Conservation (phyloP, 768 basidiomycete species). For the Hortiboletus flavorubellus region DNA sequence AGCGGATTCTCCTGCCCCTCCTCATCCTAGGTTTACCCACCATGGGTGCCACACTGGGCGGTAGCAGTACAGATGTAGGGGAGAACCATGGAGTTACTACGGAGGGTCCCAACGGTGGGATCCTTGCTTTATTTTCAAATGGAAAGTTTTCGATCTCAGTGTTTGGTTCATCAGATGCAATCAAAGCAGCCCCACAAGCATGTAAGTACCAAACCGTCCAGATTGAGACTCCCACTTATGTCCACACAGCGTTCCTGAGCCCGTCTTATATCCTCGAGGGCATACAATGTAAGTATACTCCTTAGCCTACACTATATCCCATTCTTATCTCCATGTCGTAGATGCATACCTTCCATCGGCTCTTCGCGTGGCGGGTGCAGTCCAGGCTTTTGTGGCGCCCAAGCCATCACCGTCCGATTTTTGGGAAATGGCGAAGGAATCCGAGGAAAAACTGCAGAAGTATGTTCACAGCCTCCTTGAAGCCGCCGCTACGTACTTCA, state of each 20-base stretch:
- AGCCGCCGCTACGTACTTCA: too few species aligned
- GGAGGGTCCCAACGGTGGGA: background rate
- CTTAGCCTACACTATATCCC: background rate
- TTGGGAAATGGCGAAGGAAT: too few species aligned
- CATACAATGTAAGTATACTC: background rate
- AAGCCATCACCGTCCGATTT: too few species aligned
- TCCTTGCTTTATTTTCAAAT: background rate
- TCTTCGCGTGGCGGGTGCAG: too few species aligned
- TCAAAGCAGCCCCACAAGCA: too few species aligned
- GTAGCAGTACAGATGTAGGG: background rate
- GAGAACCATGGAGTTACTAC: background rate
- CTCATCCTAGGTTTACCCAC: background rate
- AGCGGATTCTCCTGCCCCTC: background rate
- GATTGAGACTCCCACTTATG: background rate
- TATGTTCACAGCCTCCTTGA: too few species aligned
- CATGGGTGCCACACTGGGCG: background rate
- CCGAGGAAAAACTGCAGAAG: too few species aligned
- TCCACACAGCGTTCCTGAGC: background rate
- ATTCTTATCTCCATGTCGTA: background rate
- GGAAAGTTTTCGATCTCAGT: background rate
- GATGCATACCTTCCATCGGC: background rate
- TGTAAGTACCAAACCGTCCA: background rate
- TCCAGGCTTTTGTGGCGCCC: too few species aligned
- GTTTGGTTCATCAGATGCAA: background rate
- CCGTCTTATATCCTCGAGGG: background rate